phyloP scores from a whole-genome alignment of 1,139 yeast species.

The Kodamaea fungicola region DNA sequence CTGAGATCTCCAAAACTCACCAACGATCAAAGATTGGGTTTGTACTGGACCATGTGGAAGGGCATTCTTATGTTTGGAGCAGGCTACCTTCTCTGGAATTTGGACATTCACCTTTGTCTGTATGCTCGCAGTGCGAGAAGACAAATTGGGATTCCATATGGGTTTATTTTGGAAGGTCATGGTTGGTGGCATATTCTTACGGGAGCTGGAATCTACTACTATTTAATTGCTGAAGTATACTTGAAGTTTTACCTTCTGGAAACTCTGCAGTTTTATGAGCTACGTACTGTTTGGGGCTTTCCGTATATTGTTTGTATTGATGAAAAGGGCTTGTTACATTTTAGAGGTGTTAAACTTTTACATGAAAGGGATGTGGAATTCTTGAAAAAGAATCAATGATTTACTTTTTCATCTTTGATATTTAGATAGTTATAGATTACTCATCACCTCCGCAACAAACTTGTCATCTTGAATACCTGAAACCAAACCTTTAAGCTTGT shows the following conservation, averaged over 20 bases:
- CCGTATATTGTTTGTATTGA: constrained; percentile 34
- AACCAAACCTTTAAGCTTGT: constrained; percentile 33
- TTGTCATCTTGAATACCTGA: constrained; percentile 28
- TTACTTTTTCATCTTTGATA: no score
- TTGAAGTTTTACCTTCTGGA: constrained; percentile 60
- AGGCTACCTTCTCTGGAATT: constrained; percentile 81
- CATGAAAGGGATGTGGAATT: constrained; percentile 16
- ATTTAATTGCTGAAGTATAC: constrained; percentile 68
- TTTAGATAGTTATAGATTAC: no score
- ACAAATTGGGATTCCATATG: constrained; percentile 76
- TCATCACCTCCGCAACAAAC: constrained; percentile 37
- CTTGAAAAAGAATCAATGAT: constrained; percentile 2
- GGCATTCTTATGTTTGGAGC: constrained; percentile 65
- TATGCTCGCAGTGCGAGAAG: constrained; percentile 63
- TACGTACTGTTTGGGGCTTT: constrained; percentile 42
- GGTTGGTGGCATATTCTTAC: constrained; percentile 98
- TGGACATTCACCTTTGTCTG: constrained; percentile 80
- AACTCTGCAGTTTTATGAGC: constrained; percentile 46
- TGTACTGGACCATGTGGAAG: constrained; percentile 51
- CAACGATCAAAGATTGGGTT: constrained; percentile 37
- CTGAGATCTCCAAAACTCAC: constrained; percentile 52
- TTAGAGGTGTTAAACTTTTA: constrained; percentile 18
- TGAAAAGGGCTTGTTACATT: constrained; percentile 25
- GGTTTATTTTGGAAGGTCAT: constrained; percentile 85
- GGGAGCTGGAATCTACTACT: constrained; percentile 62